A percentile compares a stretch with the other conserved stretches of the same genome.
Evolutionary conservation across 2,329 filamentous ascomycete genomes (phyloP).

Genomic region (Rhinocladiella mackenziei): DNA sequence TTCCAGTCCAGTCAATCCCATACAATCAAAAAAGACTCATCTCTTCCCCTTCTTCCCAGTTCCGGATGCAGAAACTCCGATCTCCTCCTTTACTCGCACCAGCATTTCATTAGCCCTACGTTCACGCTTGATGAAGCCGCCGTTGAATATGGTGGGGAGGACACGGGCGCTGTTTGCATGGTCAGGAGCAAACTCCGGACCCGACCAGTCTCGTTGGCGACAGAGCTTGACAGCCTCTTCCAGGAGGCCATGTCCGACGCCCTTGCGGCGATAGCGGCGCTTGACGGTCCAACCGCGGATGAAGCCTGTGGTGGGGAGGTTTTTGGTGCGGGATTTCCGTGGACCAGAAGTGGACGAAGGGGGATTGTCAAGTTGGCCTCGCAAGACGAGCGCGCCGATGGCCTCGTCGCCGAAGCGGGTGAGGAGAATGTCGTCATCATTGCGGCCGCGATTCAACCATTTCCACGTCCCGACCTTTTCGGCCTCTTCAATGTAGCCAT

Average conservation of each 20-base stretch:
- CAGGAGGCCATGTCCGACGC: slow-evolving; percentile 68
- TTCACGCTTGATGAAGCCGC: slow-evolving; percentile 57
- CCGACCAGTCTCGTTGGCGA: slow-evolving; percentile 63
- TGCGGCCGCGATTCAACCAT: slow-evolving; percentile 53
- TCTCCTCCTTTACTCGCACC: slow-evolving; percentile 28
- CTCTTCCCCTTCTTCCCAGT: slow-evolving; percentile 14
- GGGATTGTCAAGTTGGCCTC: slow-evolving; percentile 22
- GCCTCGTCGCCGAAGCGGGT: slow-evolving; percentile 65
- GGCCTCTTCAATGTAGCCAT: slow-evolving; percentile 60
- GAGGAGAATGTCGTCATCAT: slow-evolving; percentile 59
- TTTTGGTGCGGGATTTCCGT: slow-evolving; percentile 19
- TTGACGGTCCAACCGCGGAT: slow-evolving; percentile 80
- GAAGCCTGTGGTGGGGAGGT: slow-evolving; percentile 14
- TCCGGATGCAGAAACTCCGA: neutral
- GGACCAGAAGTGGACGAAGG: slow-evolving; percentile 7
- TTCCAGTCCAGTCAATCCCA: too few species aligned
- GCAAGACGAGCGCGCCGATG: slow-evolving; percentile 66
- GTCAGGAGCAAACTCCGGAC: slow-evolving; percentile 67
- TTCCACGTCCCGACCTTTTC: slow-evolving; percentile 56
- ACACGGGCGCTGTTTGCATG: slow-evolving; percentile 71
- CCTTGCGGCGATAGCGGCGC: slow-evolving; percentile 63
- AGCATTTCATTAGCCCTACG: slow-evolving; percentile 47
- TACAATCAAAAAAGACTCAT: slow-evolving; percentile 2
- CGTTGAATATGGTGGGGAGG: slow-evolving; percentile 58
- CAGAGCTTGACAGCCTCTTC: slow-evolving; percentile 67